Conservation (phyloP, 2,329 filamentous ascomycete species). For the Chrysoporthe cubensis region DNA sequence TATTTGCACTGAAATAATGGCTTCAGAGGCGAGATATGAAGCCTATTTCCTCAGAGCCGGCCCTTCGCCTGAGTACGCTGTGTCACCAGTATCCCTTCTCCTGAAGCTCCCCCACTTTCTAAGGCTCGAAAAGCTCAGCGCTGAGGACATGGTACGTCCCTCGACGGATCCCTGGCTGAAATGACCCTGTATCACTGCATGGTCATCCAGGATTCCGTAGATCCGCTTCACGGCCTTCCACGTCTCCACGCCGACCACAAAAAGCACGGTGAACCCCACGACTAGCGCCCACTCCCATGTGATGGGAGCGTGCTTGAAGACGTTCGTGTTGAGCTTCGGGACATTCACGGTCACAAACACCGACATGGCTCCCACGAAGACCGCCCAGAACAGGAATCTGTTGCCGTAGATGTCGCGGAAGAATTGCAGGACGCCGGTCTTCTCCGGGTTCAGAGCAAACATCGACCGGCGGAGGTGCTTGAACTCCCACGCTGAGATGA, state of each 20-base stretch:
- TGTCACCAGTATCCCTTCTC: slow-evolving; percentile 35
- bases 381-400: slow-evolving; percentile 71
- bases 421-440: slow-evolving; percentile 54
- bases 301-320: slow-evolving; percentile 75
- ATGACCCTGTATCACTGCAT: slow-evolving; percentile 51
- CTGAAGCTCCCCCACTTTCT: slow-evolving; percentile 44
- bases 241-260: slow-evolving; percentile 68
- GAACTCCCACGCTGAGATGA: slow-evolving; percentile 79
- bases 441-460: slow-evolving; percentile 66
- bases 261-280: slow-evolving; percentile 65
- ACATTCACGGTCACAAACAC: slow-evolving; percentile 75
- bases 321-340: slow-evolving; percentile 67
- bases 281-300: slow-evolving; percentile 77
- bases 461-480: slow-evolving; percentile 73
- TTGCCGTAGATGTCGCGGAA: slow-evolving; percentile 71
- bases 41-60: background rate
- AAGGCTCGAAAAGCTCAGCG: slow-evolving; percentile 57
- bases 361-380: slow-evolving; percentile 61
- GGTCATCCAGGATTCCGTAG: slow-evolving; percentile 56
- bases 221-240: slow-evolving; percentile 73
- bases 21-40: background rate
- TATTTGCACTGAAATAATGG: background rate
- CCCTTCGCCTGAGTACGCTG: background rate
- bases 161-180: slow-evolving; percentile 57
- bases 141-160: slow-evolving; percentile 49